A percentile compares a stretch with the other conserved stretches of the same genome.
Evolutionary conservation across 495 filamentous ascomycete species (phyloP).

Genomic region (Chaetomium tenue): DNA sequence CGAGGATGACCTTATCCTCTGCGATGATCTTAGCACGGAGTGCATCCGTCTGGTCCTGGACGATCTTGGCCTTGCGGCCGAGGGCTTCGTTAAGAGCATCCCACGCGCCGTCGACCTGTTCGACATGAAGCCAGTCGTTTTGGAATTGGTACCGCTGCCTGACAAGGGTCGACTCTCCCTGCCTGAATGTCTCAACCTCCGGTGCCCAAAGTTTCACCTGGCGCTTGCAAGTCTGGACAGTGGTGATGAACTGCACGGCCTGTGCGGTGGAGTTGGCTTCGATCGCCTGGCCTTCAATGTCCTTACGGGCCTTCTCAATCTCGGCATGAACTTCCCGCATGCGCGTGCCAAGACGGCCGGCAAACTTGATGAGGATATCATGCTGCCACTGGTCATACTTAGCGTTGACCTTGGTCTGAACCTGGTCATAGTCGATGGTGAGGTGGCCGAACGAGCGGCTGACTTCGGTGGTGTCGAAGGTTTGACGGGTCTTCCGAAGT

Average conservation of each 20-base stretch:
- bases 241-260: conserved; percentile 96
- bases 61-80: conserved; percentile 83
- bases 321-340: conserved; percentile 88
- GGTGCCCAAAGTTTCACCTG: conserved; percentile 92
- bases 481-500: conserved; percentile 86
- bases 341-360: conserved; percentile 77
- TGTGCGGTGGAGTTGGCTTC: conserved; percentile 92
- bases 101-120: conserved; percentile 95
- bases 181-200: conserved; percentile 90
- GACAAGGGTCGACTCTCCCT: conserved; percentile 85
- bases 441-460: conserved; percentile 89
- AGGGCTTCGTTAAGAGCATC: conserved; percentile 84
- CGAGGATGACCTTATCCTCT: conserved; percentile 84
- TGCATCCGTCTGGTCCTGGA: conserved; percentile 92
- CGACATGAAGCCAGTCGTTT: conserved; percentile 86
- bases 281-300: conserved; percentile 85
- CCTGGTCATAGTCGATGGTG: conserved; percentile 94
- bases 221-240: conserved; percentile 91
- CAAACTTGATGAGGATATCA: conserved; percentile 91
- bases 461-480: conserved; percentile 93
- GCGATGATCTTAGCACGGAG: conserved; percentile 93
- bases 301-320: conserved; percentile 79
- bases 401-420: conserved; percentile 94
- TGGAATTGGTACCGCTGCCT: conserved; percentile 92
- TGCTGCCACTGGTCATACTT: conserved; percentile 99